phyloP scores from a whole-genome alignment of 164 flowering plant species.

The Magnolia kwangsiensis region DNA sequence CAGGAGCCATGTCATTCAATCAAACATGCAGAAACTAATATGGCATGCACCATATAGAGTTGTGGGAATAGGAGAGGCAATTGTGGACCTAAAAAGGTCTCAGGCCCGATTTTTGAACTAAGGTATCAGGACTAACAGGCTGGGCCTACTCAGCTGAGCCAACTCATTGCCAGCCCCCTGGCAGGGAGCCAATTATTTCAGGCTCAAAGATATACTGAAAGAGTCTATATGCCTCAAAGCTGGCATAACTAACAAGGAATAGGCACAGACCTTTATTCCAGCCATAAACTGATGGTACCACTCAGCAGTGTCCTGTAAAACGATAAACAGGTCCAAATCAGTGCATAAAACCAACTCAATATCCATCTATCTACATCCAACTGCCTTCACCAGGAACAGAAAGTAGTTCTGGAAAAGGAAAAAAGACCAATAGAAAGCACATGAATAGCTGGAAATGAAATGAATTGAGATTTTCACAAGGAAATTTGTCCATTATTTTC shows the following conservation, averaged over 20 bases:
- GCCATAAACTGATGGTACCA: conserved; percentile 41
- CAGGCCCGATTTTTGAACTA: neutral
- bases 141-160: neutral
- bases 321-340: neutral
- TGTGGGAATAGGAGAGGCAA: neutral
- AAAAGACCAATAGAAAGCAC: neutral
- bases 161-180: neutral
- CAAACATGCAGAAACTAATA: neutral
- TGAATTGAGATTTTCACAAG: neutral
- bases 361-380: neutral
- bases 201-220: neutral
- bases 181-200: neutral
- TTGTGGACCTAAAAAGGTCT: neutral
- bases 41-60: neutral
- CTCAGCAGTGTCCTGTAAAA: conserved; percentile 46
- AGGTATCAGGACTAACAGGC: too few species aligned
- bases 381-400: neutral
- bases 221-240: neutral
- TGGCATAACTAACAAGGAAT: neutral
- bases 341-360: neutral
- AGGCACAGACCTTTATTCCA: conserved; percentile 59
- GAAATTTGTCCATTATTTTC: neutral
- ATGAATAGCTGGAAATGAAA: neutral
- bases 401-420: neutral
- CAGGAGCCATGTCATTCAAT: conserved; percentile 4